Conservation (phyloP, 2,329 filamentous ascomycete species). For the Cercospora sesami region DNA sequence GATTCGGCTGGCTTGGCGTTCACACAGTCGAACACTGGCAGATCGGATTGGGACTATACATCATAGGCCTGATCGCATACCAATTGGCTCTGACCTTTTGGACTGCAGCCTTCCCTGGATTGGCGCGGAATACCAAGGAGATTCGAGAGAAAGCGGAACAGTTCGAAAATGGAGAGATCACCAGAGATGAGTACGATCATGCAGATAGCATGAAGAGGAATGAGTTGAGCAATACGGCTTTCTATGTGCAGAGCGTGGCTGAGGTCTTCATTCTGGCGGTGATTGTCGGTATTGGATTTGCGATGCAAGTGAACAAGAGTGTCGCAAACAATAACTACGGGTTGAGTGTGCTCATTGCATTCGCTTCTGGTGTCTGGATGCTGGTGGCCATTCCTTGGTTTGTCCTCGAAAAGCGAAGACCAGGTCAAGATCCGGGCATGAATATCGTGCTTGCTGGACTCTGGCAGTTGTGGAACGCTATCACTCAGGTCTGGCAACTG, state of each 20-base stretch:
- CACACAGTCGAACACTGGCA: conserved; percentile 62
- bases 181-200: conserved; percentile 60
- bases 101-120: conserved; percentile 63
- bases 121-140: conserved; percentile 56
- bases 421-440: conserved; percentile 56
- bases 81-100: conserved; percentile 69
- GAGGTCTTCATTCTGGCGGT: conserved; percentile 65
- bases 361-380: conserved; percentile 65
- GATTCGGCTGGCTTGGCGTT: conserved; percentile 68
- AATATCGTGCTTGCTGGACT: conserved; percentile 61
- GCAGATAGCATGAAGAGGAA: conserved; percentile 64
- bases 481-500: conserved; percentile 62
- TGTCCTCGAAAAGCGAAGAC: conserved; percentile 62
- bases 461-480: conserved; percentile 61
- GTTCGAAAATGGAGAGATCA: conserved; percentile 55
- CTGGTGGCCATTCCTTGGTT: conserved; percentile 67
- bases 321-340: conserved; percentile 66
- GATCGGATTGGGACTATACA: conserved; percentile 62
- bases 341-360: conserved; percentile 64
- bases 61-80: conserved; percentile 66
- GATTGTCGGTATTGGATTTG: conserved; percentile 65
- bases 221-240: conserved; percentile 62
- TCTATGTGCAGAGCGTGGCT: conserved; percentile 63
- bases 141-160: conserved; percentile 53
- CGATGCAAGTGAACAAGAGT: conserved; percentile 59